These are phyloP conservation scores for Lactarius akahatsu DNA, from an alignment of 768 basidiomycete genomes.

Conservation along the genomic window DNA sequence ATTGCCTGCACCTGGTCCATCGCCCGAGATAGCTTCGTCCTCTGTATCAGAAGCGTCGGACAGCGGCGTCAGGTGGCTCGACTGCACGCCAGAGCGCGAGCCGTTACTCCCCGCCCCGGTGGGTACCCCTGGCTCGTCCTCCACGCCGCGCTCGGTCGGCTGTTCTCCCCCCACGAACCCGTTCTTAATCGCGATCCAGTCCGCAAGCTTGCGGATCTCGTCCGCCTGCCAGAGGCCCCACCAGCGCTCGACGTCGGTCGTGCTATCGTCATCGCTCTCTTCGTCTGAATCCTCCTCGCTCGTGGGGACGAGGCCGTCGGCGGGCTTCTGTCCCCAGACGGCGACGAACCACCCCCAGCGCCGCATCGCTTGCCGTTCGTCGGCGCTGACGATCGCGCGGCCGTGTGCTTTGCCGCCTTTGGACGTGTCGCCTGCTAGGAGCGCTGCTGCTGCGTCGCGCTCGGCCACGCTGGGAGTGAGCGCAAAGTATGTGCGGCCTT, in stretches of 20 bases:
- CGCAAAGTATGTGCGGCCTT: slow-evolving; percentile 67
- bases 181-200: slow-evolving; percentile 60
- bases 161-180: slow-evolving; percentile 39
- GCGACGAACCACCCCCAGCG: slow-evolving; percentile 79
- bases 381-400: slow-evolving; percentile 40
- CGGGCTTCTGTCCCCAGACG: slow-evolving; percentile 64
- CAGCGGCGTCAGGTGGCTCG: slow-evolving; percentile 19
- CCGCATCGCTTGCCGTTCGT: slow-evolving; percentile 51
- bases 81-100: slow-evolving; percentile 2
- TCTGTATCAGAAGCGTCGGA: slow-evolving; percentile 16
- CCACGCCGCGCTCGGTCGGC: not conserved
- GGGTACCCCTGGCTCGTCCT: not conserved
- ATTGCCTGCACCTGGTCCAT: slow-evolving; percentile 28
- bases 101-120: not conserved
- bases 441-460: slow-evolving; percentile 45
- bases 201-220: slow-evolving; percentile 62
- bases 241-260: slow-evolving; percentile 52
- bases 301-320: slow-evolving; percentile 11
- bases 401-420: slow-evolving; percentile 44
- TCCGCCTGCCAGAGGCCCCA: slow-evolving; percentile 70
- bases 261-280: slow-evolving; percentile 37
- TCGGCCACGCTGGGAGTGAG: slow-evolving; percentile 60
- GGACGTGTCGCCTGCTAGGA: slow-evolving; percentile 35
- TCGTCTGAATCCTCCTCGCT: slow-evolving; percentile 33
- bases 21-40: slow-evolving; percentile 20